phyloP scores from a whole-genome alignment of 306 rosid genomes.

The Boehmeria nivea region DNA sequence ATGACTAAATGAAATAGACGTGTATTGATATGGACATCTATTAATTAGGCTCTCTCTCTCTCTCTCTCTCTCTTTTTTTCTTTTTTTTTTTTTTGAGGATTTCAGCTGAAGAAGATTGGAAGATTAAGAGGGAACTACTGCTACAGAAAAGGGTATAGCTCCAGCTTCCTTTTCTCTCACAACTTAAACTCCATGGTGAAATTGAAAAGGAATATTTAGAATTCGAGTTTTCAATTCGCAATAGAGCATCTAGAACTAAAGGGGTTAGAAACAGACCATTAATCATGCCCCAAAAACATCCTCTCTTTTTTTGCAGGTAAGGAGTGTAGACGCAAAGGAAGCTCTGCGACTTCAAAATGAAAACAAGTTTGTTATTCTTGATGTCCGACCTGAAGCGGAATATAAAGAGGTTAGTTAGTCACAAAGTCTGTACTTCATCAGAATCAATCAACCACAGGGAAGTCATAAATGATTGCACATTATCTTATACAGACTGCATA shows the following conservation, averaged over 20 bases:
- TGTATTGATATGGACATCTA: neutral
- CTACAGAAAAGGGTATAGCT: conserved; percentile 69
- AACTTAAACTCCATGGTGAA: neutral
- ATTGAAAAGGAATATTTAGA: neutral
- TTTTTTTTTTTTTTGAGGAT: conserved; percentile 33
- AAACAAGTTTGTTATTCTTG: conserved; percentile 90
- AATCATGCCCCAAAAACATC: neutral
- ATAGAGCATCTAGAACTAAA: neutral
- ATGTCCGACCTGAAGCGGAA: conserved; percentile 93
- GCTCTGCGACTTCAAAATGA: conserved; percentile 93
- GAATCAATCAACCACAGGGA: neutral
- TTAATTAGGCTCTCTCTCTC: conserved; percentile 13
- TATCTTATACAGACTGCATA: neutral
- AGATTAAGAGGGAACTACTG: conserved; percentile 64
- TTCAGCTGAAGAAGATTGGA: conserved; percentile 98
- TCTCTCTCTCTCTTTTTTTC: too few relatives aligned
- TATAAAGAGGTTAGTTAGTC: conserved; percentile 66
- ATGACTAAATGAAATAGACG: too few relatives aligned
- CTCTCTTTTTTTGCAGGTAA: conserved; percentile 49
- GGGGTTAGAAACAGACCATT: conserved; percentile 3
- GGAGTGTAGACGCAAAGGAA: conserved; percentile 89
- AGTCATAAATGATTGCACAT: neutral
- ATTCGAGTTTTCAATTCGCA: neutral
- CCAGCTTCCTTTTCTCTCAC: too few relatives aligned
- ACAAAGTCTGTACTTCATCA: conserved; percentile 4